Conservation (phyloP, 2,329 filamentous ascomycete genomes). For the Fusarium cicatricum region DNA sequence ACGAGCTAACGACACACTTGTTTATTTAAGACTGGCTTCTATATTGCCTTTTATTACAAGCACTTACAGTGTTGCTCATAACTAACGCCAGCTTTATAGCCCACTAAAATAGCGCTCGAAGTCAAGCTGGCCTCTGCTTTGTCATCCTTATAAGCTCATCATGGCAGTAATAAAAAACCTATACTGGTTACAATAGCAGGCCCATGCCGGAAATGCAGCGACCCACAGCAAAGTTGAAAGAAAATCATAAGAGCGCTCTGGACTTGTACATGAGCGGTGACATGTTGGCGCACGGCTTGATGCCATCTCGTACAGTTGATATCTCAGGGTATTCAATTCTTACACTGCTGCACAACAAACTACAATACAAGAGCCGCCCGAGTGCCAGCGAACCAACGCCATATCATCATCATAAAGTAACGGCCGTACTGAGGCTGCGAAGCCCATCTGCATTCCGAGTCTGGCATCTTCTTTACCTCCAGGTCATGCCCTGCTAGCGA, state of each 20-base stretch:
- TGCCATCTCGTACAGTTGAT: constrained; percentile 13
- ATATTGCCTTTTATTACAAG: too few species aligned
- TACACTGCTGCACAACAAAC: constrained; percentile 8
- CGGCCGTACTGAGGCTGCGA: constrained; percentile 16
- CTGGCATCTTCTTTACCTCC: neutral
- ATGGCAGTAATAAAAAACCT: too few species aligned
- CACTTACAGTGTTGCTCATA: too few species aligned
- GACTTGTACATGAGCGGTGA: neutral
- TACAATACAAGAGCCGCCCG: constrained; percentile 12
- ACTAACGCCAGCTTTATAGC: too few species aligned
- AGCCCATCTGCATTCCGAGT: constrained; percentile 7
- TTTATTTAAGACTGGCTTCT: too few species aligned
- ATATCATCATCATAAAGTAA: constrained; percentile 15
- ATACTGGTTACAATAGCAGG: too few species aligned
- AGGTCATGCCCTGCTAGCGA: neutral
- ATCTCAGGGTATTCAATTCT: constrained; percentile 22
- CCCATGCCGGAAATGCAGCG: too few species aligned
- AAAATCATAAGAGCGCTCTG: neutral
- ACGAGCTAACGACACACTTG: too few species aligned
- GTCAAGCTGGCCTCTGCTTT: too few species aligned
- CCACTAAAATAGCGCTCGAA: too few species aligned
- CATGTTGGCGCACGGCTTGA: neutral
- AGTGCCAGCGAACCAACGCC: constrained; percentile 31
- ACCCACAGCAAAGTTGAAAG: too few species aligned
- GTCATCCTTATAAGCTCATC: too few species aligned